phyloP scores from a whole-genome alignment of 345 rosid genomes.

The Viola odorata region DNA sequence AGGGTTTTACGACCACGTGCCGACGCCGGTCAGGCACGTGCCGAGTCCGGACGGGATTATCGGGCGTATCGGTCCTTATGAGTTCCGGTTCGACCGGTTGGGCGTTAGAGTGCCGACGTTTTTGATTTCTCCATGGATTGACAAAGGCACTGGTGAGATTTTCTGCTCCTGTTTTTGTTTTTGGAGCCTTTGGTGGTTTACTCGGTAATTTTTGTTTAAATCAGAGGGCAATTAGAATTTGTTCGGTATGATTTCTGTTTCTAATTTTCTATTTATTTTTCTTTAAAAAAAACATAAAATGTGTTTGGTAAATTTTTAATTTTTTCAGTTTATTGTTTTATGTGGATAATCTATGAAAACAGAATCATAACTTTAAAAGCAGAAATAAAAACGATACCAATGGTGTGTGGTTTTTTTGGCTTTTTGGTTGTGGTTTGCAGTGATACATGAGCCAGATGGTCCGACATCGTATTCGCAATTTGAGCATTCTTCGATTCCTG shows the following conservation, averaged over 20 bases:
- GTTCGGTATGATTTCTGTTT: too few species aligned
- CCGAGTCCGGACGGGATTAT: constrained; percentile 91
- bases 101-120: constrained; percentile 92
- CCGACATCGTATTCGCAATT: constrained; percentile 77
- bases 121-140: constrained; percentile 88
- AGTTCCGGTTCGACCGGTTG: constrained; percentile 78
- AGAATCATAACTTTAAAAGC: too few species aligned
- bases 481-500: constrained; percentile 94
- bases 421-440: constrained; percentile 31
- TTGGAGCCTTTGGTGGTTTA: not conserved
- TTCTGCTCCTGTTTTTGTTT: not conserved
- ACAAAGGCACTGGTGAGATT: constrained; percentile 78
- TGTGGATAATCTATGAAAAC: too few species aligned
- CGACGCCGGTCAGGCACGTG: constrained; percentile 71
- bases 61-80: constrained; percentile 77
- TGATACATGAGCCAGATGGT: constrained; percentile 81
- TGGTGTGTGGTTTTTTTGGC: not conserved
- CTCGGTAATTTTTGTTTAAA: not conserved
- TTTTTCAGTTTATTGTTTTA: too few species aligned
- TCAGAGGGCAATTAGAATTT: not conserved
- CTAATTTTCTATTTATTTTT: too few species aligned
- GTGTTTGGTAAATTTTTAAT: too few species aligned
- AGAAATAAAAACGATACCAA: too few species aligned
- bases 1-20: constrained; percentile 95
- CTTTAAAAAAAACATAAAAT: too few species aligned